Evolutionary conservation across 768 basidiomycete genomes (phyloP).

Genomic region (Lentinula edodes): DNA sequence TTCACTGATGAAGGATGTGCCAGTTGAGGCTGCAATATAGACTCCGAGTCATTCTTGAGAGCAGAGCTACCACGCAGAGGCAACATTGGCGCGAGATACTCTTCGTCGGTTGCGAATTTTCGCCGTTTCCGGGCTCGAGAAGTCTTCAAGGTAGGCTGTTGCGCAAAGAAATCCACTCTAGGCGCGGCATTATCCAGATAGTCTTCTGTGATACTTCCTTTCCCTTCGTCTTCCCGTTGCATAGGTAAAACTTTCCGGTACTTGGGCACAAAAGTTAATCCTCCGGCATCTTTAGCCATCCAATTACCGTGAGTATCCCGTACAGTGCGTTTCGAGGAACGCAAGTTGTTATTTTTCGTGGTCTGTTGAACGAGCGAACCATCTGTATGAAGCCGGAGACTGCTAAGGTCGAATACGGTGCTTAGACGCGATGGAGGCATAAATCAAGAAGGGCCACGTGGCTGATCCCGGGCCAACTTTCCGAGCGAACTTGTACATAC

Average conservation of each 20-base stretch:
- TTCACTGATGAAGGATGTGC: slow-evolving; percentile 2
- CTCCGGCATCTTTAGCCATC: slow-evolving; percentile 46
- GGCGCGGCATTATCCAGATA: background rate
- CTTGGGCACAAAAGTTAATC: slow-evolving; percentile 27
- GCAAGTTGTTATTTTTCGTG: slow-evolving; percentile 7
- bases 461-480: background rate
- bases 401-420: slow-evolving; percentile 45
- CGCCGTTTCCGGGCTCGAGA: slow-evolving; percentile 24
- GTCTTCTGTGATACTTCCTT: background rate
- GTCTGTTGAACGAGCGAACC: slow-evolving; percentile 40
- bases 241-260: slow-evolving; percentile 14
- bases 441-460: background rate
- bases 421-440: slow-evolving; percentile 15
- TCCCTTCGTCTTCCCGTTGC: background rate
- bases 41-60: background rate
- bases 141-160: slow-evolving; percentile 7
- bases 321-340: slow-evolving; percentile 18
- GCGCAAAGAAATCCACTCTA: background rate
- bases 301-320: slow-evolving; percentile 39
- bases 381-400: slow-evolving; percentile 43
- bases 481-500: too few species aligned
- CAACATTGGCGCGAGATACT: slow-evolving; percentile 31
- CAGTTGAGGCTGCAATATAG: background rate
- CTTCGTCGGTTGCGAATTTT: slow-evolving; percentile 33
- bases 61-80: background rate